Evolutionary conservation across 2,329 filamentous ascomycete genomes (phyloP).

Genomic region (Colletotrichum destructivum): DNA sequence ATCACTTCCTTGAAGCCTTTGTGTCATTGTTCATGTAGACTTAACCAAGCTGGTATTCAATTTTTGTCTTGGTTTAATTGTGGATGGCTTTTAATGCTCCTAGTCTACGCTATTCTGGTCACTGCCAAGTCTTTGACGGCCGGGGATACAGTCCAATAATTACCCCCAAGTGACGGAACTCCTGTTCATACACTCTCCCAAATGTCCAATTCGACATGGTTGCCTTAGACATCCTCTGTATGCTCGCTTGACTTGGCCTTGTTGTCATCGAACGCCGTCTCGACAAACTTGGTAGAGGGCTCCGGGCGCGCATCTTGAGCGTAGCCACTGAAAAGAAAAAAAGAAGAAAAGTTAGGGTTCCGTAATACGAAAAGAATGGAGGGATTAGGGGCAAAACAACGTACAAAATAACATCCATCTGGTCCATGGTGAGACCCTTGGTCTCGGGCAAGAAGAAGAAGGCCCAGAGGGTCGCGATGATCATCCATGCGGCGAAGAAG

Average conservation of each 20-base stretch:
- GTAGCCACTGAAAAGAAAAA: conserved; percentile 20
- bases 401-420: conserved; percentile 59
- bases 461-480: conserved; percentile 62
- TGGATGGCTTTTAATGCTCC: too few relatives aligned
- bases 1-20: too few relatives aligned
- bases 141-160: too few relatives aligned
- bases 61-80: too few relatives aligned
- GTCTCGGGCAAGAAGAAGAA: conserved; percentile 69
- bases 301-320: conserved; percentile 31
- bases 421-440: conserved; percentile 68
- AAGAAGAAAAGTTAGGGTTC: background rate
- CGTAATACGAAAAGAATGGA: too few relatives aligned
- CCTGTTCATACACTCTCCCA: background rate
- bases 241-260: conserved; percentile 33
- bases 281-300: conserved; percentile 24
- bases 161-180: background rate
- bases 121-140: too few relatives aligned
- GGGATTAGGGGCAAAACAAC: background rate
- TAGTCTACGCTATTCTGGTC: too few relatives aligned
- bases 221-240: conserved; percentile 20
- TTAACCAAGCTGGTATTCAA: too few relatives aligned
- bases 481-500: conserved; percentile 69
- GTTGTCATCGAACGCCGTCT: conserved; percentile 19
- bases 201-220: background rate
- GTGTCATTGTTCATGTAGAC: too few relatives aligned